Evolutionary conservation across 768 basidiomycete genomes (phyloP).

Genomic region (Rhodocollybia butyracea): DNA sequence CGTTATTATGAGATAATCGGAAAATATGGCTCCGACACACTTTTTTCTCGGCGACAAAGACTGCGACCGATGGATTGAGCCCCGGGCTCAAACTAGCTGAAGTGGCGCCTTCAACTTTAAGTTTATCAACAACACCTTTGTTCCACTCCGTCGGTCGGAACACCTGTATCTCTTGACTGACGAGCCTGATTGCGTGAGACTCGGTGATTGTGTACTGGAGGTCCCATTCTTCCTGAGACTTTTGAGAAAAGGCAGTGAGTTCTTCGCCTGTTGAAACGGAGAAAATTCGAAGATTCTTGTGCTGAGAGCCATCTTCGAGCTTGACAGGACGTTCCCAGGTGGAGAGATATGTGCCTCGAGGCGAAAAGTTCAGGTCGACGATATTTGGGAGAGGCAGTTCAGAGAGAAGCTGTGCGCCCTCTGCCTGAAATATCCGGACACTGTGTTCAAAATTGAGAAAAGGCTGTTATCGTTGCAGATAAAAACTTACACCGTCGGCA

Average conservation of each 20-base stretch:
- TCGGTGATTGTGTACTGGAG: conserved; percentile 90
- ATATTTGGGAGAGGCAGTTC: conserved; percentile 74
- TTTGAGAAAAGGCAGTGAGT: conserved; percentile 84
- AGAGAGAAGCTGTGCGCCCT: conserved; percentile 67
- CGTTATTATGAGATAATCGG: neutral
- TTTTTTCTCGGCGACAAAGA: conserved; percentile 95
- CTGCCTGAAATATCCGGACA: conserved; percentile 74
- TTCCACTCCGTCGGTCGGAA: conserved; percentile 78
- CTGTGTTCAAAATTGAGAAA: conserved; percentile 34
- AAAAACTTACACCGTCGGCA: neutral
- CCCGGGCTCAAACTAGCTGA: conserved; percentile 78
- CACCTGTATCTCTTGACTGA: conserved; percentile 79
- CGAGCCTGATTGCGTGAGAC: conserved; percentile 79
- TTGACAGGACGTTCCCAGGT: conserved; percentile 96
- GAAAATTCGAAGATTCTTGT: conserved; percentile 94
- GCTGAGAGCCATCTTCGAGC: conserved; percentile 84
- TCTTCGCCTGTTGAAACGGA: conserved; percentile 83
- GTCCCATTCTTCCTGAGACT: conserved; percentile 89
- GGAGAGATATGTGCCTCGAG: conserved; percentile 88
- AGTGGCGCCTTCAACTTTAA: conserved; percentile 81
- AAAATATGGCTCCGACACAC: conserved; percentile 30
- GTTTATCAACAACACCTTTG: conserved; percentile 76
- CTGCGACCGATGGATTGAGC: conserved; percentile 82
- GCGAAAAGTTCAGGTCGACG: conserved; percentile 88
- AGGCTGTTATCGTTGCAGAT: no score